phyloP scores from a whole-genome alignment of 768 basidiomycete genomes.

The Tulasnella sp. region DNA sequence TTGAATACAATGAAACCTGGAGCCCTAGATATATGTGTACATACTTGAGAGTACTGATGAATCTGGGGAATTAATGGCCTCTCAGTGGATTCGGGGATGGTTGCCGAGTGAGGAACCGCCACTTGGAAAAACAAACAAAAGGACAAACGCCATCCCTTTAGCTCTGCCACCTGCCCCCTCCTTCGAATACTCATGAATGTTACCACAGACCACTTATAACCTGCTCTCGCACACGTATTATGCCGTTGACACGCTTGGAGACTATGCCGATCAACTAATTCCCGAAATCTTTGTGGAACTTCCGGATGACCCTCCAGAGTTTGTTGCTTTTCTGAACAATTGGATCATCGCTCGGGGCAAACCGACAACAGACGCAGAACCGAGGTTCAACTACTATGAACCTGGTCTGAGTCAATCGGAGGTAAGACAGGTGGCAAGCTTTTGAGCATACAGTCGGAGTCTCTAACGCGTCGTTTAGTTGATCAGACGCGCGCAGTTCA shows the following conservation, averaged over 20 bases:
- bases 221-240: neutral
- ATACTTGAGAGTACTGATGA: neutral
- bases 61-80: too few species aligned
- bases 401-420: constrained; percentile 6
- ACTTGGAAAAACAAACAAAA: neutral
- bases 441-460: neutral
- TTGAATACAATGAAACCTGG: neutral
- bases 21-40: neutral
- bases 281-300: constrained; percentile 10
- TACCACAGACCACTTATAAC: neutral
- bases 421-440: neutral
- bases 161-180: neutral
- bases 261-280: neutral
- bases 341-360: neutral
- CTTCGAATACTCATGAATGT: neutral
- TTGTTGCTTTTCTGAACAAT: neutral
- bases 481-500: constrained; percentile 18
- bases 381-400: neutral
- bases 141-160: neutral
- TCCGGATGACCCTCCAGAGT: constrained; percentile 9
- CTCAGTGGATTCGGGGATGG: too few species aligned
- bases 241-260: constrained; percentile 1
- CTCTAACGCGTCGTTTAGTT: constrained; percentile 2
- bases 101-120: neutral
- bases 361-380: neutral